Evolutionary conservation across 441 rosid species (phyloP).

Genomic region (Croton setiger): DNA sequence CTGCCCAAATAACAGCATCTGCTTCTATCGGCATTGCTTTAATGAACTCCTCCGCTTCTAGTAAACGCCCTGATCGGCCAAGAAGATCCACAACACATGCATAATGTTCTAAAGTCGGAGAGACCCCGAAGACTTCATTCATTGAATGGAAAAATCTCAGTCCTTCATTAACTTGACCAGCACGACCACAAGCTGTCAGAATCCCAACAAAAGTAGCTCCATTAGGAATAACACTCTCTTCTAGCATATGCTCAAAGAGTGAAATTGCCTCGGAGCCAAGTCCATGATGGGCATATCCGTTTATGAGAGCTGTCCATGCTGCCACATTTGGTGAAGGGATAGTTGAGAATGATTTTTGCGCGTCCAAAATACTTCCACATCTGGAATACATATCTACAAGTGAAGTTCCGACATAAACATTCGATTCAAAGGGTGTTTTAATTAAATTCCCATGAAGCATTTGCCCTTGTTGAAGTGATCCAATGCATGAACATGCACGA

Average conservation of each 20-base stretch:
- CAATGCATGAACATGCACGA: slow-evolving; percentile 48
- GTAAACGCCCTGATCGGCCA: slow-evolving; percentile 43
- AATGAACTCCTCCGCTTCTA: slow-evolving; percentile 52
- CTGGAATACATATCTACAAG: slow-evolving; percentile 58
- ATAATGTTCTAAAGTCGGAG: slow-evolving; percentile 47
- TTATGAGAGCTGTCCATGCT: slow-evolving; percentile 53
- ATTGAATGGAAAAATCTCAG: slow-evolving; percentile 38
- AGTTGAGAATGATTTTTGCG: slow-evolving; percentile 36
- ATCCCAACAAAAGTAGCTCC: slow-evolving; percentile 51
- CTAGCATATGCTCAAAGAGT: slow-evolving; percentile 39
- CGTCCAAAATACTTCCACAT: slow-evolving; percentile 46
- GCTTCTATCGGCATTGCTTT: slow-evolving; percentile 48
- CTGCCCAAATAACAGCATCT: slow-evolving; percentile 52
- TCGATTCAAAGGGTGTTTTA: slow-evolving; percentile 42
- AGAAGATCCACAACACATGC: slow-evolving; percentile 57
- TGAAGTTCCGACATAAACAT: slow-evolving; percentile 50
- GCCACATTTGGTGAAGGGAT: slow-evolving; percentile 49
- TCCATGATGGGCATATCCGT: slow-evolving; percentile 51
- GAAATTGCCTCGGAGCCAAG: slow-evolving; percentile 40
- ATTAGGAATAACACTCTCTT: slow-evolving; percentile 35
- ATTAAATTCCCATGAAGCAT: slow-evolving; percentile 42
- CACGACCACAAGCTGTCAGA: slow-evolving; percentile 44
- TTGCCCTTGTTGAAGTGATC: slow-evolving; percentile 51
- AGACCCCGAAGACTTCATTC: slow-evolving; percentile 28
- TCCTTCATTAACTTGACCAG: slow-evolving; percentile 46